A percentile compares a stretch with the other conserved stretches of the same genome.
These are phyloP conservation scores for Sergeia podlipaevii DNA, from an alignment of 208 protist species.

Conservation along the genomic window DNA sequence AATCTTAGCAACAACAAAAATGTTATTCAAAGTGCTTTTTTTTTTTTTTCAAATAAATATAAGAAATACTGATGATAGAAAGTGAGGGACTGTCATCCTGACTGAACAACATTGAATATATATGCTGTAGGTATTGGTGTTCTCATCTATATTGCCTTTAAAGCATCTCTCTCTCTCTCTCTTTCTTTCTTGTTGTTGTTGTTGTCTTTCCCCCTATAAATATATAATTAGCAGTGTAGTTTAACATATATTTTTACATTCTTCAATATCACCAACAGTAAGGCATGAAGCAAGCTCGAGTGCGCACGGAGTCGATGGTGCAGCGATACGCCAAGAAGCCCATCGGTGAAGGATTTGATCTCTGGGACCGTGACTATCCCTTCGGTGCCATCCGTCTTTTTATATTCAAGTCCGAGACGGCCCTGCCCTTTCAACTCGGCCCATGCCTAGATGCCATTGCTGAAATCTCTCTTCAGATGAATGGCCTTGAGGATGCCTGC, in stretches of 20 bases:
- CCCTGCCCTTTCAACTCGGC: slow-evolving; percentile 81
- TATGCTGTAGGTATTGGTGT: no score
- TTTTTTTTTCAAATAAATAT: no score
- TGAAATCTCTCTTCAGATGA: slow-evolving; percentile 75
- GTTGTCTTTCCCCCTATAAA: no score
- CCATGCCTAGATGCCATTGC: slow-evolving; percentile 79
- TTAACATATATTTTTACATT: slow-evolving; percentile 6
- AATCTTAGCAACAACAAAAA: no score
- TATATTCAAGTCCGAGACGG: slow-evolving; percentile 84
- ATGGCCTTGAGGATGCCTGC: slow-evolving; percentile 72
- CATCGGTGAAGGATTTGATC: slow-evolving; percentile 83
- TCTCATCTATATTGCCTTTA: slow-evolving; percentile 2
- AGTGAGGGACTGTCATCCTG: no score
- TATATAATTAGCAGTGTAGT: no score
- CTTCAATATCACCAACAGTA: slow-evolving; percentile 1
- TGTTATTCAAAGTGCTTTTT: no score
- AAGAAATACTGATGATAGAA: no score
- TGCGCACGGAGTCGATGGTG: slow-evolving; percentile 85
- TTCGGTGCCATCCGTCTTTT: slow-evolving; percentile 86
- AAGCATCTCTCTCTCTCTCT: not conserved
- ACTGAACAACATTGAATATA: no score
- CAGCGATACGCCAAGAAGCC: slow-evolving; percentile 82
- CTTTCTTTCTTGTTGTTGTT: slow-evolving; percentile 7
- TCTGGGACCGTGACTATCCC: slow-evolving; percentile 88
- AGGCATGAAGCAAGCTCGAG: slow-evolving; percentile 58